These are phyloP conservation scores for Pseudogymnoascus sp. DNA, from an alignment of 2,329 filamentous ascomycete species.

Conservation along the genomic window DNA sequence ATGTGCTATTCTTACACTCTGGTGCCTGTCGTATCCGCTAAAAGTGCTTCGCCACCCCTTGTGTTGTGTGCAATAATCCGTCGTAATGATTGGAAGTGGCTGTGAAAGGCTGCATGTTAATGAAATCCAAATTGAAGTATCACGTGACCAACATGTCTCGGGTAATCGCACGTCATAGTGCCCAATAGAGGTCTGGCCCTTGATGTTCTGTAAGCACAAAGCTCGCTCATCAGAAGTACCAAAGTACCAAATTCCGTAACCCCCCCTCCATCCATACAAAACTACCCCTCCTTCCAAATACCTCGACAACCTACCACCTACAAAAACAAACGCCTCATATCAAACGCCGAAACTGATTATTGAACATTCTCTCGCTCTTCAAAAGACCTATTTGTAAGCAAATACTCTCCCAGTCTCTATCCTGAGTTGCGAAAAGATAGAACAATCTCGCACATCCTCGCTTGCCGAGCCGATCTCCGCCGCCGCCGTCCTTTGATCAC, in stretches of 20 bases:
- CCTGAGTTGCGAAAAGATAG: neutral
- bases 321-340: neutral
- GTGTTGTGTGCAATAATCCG: neutral
- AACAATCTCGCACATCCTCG: neutral
- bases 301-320: neutral
- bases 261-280: neutral
- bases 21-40: neutral
- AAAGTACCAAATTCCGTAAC: neutral
- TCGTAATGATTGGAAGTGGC: neutral
- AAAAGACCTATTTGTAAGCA: neutral
- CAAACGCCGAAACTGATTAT: neutral
- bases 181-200: neutral
- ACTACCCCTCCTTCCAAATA: conserved; percentile 4
- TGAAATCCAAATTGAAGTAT: neutral
- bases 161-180: neutral
- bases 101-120: neutral
- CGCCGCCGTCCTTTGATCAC: neutral
- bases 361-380: neutral
- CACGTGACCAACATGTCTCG: neutral
- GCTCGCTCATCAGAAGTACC: conserved; percentile 4
- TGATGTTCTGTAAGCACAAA: neutral
- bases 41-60: neutral
- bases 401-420: neutral
- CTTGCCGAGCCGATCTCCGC: neutral
- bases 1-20: neutral